These are phyloP conservation scores for Rubia yunnanensis DNA, from an alignment of 257 asterid species.

Conservation along the genomic window DNA sequence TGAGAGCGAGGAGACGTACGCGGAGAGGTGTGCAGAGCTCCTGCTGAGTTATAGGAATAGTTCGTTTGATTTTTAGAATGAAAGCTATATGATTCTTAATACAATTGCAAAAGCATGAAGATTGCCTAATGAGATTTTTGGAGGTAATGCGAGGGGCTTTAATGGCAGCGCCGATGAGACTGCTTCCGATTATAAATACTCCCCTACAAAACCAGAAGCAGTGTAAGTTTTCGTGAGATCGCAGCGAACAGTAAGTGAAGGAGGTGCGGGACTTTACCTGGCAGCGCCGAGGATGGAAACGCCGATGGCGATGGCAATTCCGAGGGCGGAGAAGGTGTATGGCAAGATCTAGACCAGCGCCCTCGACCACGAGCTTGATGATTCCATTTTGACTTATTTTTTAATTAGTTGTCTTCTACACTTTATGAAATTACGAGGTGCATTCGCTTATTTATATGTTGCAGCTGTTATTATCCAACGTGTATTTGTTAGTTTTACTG, in stretches of 20 bases:
- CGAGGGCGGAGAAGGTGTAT: slow-evolving; percentile 86
- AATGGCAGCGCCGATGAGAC: slow-evolving; percentile 48
- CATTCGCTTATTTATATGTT: no score
- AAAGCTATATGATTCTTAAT: no score
- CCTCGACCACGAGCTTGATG: slow-evolving; percentile 79
- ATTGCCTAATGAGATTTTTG: slow-evolving; percentile 40
- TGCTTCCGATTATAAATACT: slow-evolving; percentile 43
- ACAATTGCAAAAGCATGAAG: not conserved
- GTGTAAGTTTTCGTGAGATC: not conserved
- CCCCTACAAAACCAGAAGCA: slow-evolving; percentile 23
- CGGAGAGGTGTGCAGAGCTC: no score
- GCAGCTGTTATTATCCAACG: no score
- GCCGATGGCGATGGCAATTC: slow-evolving; percentile 87
- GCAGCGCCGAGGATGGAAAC: slow-evolving; percentile 99
- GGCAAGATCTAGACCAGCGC: slow-evolving; percentile 90
- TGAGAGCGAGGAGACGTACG: no score
- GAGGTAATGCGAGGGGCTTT: slow-evolving; percentile 51
- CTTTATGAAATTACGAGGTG: no score
- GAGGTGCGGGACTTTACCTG: slow-evolving; percentile 40
- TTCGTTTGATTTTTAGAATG: no score
- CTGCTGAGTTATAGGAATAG: no score
- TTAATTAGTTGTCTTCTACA: no score
- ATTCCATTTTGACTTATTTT: no score
- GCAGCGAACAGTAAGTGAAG: not conserved
- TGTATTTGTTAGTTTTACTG: no score